Evolutionary conservation across 2,329 filamentous ascomycete species (phyloP).

Genomic region (Lecanicillium sp.): DNA sequence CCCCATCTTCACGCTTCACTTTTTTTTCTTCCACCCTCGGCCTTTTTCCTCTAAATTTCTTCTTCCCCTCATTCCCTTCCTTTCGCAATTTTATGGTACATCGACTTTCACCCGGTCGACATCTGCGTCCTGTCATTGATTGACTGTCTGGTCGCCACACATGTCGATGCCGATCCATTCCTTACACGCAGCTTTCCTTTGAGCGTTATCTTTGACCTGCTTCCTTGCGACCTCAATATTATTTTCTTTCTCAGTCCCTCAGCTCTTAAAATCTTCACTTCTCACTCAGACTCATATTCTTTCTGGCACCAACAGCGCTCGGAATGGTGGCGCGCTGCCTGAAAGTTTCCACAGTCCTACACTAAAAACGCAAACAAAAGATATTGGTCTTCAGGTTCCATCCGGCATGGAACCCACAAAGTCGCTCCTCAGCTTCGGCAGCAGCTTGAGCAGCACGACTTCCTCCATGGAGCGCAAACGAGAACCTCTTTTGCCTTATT

Average conservation of each 20-base stretch:
- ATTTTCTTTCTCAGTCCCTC: not conserved
- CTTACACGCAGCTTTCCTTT: slow-evolving; percentile 3
- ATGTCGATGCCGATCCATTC: slow-evolving; percentile 13
- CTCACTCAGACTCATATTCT: too few species aligned
- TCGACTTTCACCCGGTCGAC: too few species aligned
- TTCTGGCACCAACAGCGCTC: too few species aligned
- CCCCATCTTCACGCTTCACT: too few species aligned
- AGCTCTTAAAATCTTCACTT: not conserved
- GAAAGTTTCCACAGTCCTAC: not conserved
- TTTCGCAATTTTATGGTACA: too few species aligned
- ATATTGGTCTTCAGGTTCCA: not conserved
- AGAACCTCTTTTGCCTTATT: slow-evolving; percentile 30
- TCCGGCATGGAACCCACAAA: slow-evolving; percentile 23
- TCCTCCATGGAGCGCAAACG: slow-evolving; percentile 25
- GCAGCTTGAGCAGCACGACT: slow-evolving; percentile 29
- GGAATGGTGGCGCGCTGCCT: not conserved
- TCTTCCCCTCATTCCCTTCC: not conserved
- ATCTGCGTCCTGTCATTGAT: not conserved
- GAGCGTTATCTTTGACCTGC: not conserved
- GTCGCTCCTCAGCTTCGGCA: slow-evolving; percentile 30
- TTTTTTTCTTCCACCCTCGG: too few species aligned
- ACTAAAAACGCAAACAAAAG: slow-evolving; percentile 2
- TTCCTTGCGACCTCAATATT: too few species aligned
- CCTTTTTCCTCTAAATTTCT: too few species aligned
- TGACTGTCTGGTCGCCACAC: too few species aligned